Evolutionary conservation across 2,329 filamentous ascomycete species (phyloP), one percentile per base, ranked within the genome.

Genomic region (Orbilia javanica): DNA sequence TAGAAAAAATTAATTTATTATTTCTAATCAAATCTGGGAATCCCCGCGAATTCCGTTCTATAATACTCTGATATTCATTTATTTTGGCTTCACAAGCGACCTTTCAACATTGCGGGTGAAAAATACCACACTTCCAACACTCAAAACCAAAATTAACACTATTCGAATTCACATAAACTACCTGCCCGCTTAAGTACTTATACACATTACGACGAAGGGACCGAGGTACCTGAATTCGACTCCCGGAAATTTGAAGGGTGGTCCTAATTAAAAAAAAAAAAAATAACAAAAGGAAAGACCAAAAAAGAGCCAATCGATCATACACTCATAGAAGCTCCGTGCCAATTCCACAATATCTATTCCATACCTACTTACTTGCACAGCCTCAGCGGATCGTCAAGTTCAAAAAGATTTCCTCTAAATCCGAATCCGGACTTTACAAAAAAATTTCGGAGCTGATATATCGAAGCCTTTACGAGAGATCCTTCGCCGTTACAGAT

Each of bases 311-410:
- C 10, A 8, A 42, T 42, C 34, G 55, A 60, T 60, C 55, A 60
- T n/a, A 60, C 55, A 60, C 55, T 60, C 55, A 60, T 20, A 27
- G 20, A 11, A 7, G 31, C 55, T 20, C 31, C 55, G 18, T 60
- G 34, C n/a, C 34, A 60, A 60, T 60, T 27, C 7, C 52, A n/a
- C n/a, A 29, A 57, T 27, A 42, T 42, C n/a, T 39, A 39, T 15
- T 13, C 11, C 36, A 39, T 39, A 39, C 36, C 27, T 4, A 18
- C 8, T n/a, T 18, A 22, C 15, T 39, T 15, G 5, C 55, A 60
- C 55, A 60, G 55, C 55, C 55, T 42, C 55, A 15, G 15, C n/a
- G 5, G 42, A 46, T 11, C 13, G 29, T 42, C 18, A n/a, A 7
- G 6, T n/a, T 18, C 18, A 48, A 18, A 25, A 10, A n/a, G 27